A percentile compares a stretch with the other conserved stretches of the same genome.
phyloP scores from a whole-genome alignment of 192 early-diverging fungal species.

The Backusella tarrabulga region DNA sequence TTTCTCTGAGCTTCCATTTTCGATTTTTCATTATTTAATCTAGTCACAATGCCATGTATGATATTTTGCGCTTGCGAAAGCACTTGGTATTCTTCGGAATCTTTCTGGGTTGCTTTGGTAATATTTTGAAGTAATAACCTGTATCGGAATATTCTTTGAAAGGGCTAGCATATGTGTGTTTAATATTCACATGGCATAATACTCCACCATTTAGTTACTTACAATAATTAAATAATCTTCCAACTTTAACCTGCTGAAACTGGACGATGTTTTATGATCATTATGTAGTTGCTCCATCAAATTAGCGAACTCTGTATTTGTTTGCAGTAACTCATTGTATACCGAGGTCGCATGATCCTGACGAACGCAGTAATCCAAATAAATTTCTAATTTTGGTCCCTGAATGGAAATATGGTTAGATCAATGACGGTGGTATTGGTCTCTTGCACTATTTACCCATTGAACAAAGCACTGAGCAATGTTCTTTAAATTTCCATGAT shows the following conservation, averaged over 20 bases:
- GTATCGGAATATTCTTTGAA: constrained; percentile 93
- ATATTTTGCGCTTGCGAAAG: constrained; percentile 33
- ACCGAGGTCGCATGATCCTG: constrained; percentile 24
- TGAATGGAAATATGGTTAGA: neutral
- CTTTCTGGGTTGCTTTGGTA: constrained; percentile 46
- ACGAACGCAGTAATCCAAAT: constrained; percentile 26
- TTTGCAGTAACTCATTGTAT: constrained; percentile 19
- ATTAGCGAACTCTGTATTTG: constrained; percentile 16
- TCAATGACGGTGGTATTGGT: neutral
- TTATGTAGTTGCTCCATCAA: constrained; percentile 19
- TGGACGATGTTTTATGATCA: constrained; percentile 1
- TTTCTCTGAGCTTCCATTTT: constrained; percentile 25
- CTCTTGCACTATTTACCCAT: constrained; percentile 15
- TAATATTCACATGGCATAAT: neutral
- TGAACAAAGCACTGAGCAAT: constrained; percentile 33
- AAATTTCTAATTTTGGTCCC: constrained; percentile 26
- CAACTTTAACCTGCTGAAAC: constrained; percentile 21
- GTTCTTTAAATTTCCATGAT: constrained; percentile 17
- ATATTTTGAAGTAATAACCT: constrained; percentile 73
- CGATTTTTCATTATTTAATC: constrained; percentile 38
- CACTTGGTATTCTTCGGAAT: constrained; percentile 33
- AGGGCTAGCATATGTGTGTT: constrained; percentile 49
- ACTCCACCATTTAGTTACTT: neutral
- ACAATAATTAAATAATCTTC: constrained; percentile 38
- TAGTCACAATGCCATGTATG: constrained; percentile 38